Base-by-base conservation (phyloP, 148 eudicot genomes). In the Vaccinium macrocarpon region DNA sequence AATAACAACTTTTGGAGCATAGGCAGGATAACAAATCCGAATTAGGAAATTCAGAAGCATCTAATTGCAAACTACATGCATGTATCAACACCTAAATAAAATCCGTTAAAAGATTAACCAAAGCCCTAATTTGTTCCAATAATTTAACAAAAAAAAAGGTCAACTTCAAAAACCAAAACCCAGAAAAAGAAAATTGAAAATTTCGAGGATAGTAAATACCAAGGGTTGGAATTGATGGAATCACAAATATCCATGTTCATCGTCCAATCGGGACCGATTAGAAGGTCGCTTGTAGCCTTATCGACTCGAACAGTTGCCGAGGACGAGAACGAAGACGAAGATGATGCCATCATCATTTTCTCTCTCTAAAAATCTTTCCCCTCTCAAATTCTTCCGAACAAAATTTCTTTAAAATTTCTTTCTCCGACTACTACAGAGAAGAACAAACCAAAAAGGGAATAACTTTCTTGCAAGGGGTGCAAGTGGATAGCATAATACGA, bases 231-330 rank as follows among this genome's bases (percentile, higher is more conserved):
- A 87, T 97, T 95, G 71, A 93, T 84, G 46, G 92, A 81, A 88
- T 97, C 99, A 59, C 99, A 97, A 83, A 97, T 93, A 84, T 92
- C 95, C 66, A 97, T 97, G 75, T 97, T 97, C 82, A 94, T 82
- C 52, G 98, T 89, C 99, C 99, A 97, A 94, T 97, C 99, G 83
- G 98, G 98, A 1, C 91, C 95, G 68, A 88, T 90, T 46, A 97
- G 88, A 19, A 95, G 93, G 84, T 97, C 97, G 90, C 98, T 97
- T 15, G 99, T 97, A 6, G 99, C 97, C 87, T 97, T 97, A 78
- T 95, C 92, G 12, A 97, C 99, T 55, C 92, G 87, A 52, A 89
- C 90, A 35, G 89, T 84, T 57, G 95, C 92, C 32, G 93, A 87
- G 75, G 79, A 74, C 10, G 93, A 87, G 75, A 76, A 74, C 10